Conservation (phyloP, 148 eudicot species). For the Vaccinium macrocarpon region DNA sequence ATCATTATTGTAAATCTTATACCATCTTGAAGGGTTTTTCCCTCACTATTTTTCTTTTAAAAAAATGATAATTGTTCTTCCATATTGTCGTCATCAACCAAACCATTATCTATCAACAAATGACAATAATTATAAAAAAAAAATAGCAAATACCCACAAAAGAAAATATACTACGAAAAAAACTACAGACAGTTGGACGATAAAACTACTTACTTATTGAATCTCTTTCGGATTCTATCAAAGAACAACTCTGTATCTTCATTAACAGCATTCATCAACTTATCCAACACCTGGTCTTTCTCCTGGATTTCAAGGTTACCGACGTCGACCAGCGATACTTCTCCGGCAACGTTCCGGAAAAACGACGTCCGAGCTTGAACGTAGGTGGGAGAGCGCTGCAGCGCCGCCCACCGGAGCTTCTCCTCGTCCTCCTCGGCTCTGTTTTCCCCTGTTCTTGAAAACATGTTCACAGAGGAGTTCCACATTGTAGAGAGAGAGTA, state of each 20-base stretch:
- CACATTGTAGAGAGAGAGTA: constrained; percentile 30
- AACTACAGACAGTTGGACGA: not conserved
- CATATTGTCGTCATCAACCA: not conserved
- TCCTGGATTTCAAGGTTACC: constrained; percentile 51
- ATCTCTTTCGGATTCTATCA: constrained; percentile 50
- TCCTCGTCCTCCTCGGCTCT: constrained; percentile 39
- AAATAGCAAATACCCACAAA: not conserved
- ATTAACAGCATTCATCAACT: constrained; percentile 38
- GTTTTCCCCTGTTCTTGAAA: constrained; percentile 23
- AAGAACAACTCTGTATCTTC: constrained; percentile 60
- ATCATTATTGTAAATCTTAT: not conserved
- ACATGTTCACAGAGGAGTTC: constrained; percentile 36
- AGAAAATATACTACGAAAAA: not conserved
- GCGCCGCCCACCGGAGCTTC: constrained; percentile 51
- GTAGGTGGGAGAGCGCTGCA: constrained; percentile 57
- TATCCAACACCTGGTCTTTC: constrained; percentile 57
- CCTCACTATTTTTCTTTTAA: not conserved
- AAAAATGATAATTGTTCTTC: too few species aligned
- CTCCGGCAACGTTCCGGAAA: constrained; percentile 48
- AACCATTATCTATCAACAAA: not conserved
- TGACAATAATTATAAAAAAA: not conserved
- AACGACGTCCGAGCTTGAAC: constrained; percentile 63
- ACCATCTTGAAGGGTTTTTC: not conserved
- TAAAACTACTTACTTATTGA: constrained; percentile 52
- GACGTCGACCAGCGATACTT: constrained; percentile 59